A percentile compares a stretch with the other conserved stretches of the same genome.
These are phyloP conservation scores for Thozetella sp. DNA, from an alignment of 495 filamentous ascomycete species.

Conservation along the genomic window DNA sequence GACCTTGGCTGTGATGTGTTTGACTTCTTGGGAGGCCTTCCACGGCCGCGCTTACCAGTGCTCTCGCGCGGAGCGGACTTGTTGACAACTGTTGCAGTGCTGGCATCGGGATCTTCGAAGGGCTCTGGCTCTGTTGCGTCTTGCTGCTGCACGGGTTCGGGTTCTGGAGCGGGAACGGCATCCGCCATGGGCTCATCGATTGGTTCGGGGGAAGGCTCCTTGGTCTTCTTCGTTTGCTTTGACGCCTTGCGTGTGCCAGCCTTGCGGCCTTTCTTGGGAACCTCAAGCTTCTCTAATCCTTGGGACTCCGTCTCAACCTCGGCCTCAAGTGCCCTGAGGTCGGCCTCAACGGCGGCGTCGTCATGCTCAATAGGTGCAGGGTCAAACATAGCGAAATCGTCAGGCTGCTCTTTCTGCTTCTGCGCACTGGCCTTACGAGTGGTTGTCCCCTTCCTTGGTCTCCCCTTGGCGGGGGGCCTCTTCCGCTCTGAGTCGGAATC, in stretches of 20 bases:
- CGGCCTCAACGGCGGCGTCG: slow-evolving; percentile 46
- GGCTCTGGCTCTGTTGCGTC: slow-evolving; percentile 21
- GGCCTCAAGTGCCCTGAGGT: slow-evolving; percentile 43
- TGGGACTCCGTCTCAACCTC: slow-evolving; percentile 36
- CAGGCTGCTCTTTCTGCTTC: slow-evolving; percentile 26
- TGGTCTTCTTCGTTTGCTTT: slow-evolving; percentile 47
- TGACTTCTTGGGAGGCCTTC: slow-evolving; percentile 30
- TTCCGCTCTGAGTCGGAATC: slow-evolving; percentile 36
- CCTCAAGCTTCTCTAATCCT: slow-evolving; percentile 20
- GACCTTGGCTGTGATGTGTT: slow-evolving; percentile 13
- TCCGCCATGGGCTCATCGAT: slow-evolving; percentile 21
- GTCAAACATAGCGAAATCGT: slow-evolving; percentile 46
- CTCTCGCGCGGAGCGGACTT: slow-evolving; percentile 18
- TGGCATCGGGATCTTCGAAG: slow-evolving; percentile 41
- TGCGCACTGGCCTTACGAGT: slow-evolving; percentile 35
- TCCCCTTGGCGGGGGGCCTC: slow-evolving; percentile 31
- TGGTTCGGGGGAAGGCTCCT: slow-evolving; percentile 22
- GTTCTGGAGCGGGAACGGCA: slow-evolving; percentile 12
- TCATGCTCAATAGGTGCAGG: slow-evolving; percentile 36
- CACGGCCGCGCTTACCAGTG: slow-evolving; percentile 31
- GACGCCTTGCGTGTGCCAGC: slow-evolving; percentile 39
- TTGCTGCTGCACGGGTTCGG: slow-evolving; percentile 10
- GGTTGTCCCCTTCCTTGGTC: slow-evolving; percentile 27
- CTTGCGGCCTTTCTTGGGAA: slow-evolving; percentile 48
- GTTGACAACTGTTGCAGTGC: slow-evolving; percentile 40